Conservation (phyloP, 257 asterid genomes). For the Striga asiatica region DNA sequence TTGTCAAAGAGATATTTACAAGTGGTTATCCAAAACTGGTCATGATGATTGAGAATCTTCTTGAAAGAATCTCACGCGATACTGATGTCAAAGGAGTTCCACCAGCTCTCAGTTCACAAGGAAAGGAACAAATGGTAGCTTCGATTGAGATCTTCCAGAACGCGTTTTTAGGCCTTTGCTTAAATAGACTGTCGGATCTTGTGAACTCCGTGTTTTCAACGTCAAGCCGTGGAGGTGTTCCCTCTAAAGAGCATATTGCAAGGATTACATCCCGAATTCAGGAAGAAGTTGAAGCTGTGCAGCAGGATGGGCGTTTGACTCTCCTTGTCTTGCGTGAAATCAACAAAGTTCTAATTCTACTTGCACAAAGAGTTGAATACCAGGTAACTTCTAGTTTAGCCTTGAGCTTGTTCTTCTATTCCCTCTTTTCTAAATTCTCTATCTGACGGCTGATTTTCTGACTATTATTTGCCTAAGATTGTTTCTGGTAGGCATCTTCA, state of each 20-base stretch:
- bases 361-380: slow-evolving; percentile 80
- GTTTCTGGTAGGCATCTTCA: not conserved
- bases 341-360: slow-evolving; percentile 68
- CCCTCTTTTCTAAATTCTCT: not conserved
- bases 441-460: not conserved
- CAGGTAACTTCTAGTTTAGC: slow-evolving; percentile 36
- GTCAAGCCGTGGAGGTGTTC: slow-evolving; percentile 85
- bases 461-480: not conserved
- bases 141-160: slow-evolving; percentile 70
- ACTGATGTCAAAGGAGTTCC: slow-evolving; percentile 98
- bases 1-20: slow-evolving; percentile 87
- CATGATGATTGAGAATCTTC: slow-evolving; percentile 68
- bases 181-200: slow-evolving; percentile 71
- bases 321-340: slow-evolving; percentile 80
- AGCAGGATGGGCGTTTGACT: slow-evolving; percentile 75
- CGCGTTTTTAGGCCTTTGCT: slow-evolving; percentile 66
- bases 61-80: slow-evolving; percentile 94
- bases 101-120: slow-evolving; percentile 75
- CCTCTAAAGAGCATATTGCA: slow-evolving; percentile 70
- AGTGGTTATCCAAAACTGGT: slow-evolving; percentile 88
- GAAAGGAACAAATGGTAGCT: slow-evolving; percentile 74
- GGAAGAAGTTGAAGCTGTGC: slow-evolving; percentile 93
- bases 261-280: slow-evolving; percentile 69
- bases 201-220: slow-evolving; percentile 76
- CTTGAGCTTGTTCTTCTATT: no score